Evolutionary conservation across 2,329 filamentous ascomycete genomes (phyloP).

Genomic region (Paraphaeosphaeria sporulosa): DNA sequence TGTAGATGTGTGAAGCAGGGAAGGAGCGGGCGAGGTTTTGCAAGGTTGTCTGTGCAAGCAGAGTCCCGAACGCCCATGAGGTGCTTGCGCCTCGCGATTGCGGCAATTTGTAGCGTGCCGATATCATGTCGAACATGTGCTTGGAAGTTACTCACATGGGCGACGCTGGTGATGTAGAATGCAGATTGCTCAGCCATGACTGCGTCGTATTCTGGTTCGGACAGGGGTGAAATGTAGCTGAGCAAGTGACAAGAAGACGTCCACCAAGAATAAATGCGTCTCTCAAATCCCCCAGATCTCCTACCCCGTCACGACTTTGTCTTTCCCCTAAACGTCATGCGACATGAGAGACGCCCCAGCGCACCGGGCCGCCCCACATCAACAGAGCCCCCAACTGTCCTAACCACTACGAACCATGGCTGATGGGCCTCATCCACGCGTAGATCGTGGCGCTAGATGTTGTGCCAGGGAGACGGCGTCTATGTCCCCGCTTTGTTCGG

Average conservation of each 20-base stretch:
- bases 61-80: not conserved
- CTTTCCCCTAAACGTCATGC: not conserved
- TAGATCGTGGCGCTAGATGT: not conserved
- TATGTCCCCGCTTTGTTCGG: not conserved
- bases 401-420: not conserved
- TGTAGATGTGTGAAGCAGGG: too few relatives aligned
- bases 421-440: not conserved
- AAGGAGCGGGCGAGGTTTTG: not conserved
- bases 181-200: not conserved
- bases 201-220: not conserved
- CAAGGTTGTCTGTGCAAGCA: not conserved
- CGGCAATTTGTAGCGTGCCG: too few relatives aligned
- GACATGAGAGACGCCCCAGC: not conserved
- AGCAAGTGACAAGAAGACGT: not conserved
- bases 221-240: not conserved
- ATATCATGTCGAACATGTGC: not conserved
- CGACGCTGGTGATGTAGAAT: conserved; percentile 4
- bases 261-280: too few relatives aligned
- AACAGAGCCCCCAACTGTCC: not conserved
- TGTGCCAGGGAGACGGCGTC: not conserved
- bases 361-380: conserved; percentile 3
- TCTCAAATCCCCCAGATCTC: not conserved
- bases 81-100: not conserved
- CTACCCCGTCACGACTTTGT: not conserved
- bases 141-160: not conserved